These are phyloP conservation scores for Aphanoascus verrucosus DNA, from an alignment of 2,329 filamentous ascomycete genomes.

Conservation along the genomic window DNA sequence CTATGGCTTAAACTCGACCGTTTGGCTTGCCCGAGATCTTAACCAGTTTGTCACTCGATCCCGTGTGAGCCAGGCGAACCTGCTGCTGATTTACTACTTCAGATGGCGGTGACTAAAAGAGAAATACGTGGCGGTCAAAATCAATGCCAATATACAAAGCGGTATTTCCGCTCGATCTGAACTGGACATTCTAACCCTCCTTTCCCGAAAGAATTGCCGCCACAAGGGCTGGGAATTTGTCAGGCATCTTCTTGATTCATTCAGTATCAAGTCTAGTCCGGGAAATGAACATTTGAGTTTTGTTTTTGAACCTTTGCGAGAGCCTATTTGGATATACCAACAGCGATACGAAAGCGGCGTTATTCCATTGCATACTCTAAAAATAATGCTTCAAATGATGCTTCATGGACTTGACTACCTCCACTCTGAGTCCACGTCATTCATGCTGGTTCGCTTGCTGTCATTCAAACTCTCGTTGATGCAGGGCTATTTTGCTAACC, in stretches of 20 bases:
- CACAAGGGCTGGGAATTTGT: slow-evolving; percentile 26
- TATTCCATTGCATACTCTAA: slow-evolving; percentile 26
- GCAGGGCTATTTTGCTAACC: slow-evolving; percentile 9
- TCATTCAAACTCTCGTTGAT: background rate
- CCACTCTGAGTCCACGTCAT: slow-evolving; percentile 34
- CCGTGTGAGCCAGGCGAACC: background rate
- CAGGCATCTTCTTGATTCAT: slow-evolving; percentile 25
- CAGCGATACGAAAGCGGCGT: slow-evolving; percentile 19
- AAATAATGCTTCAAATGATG: slow-evolving; percentile 27
- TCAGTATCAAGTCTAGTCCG: slow-evolving; percentile 18
- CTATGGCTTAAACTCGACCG: slow-evolving; percentile 34
- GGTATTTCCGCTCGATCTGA: slow-evolving; percentile 17
- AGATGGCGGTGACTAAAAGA: slow-evolving; percentile 23
- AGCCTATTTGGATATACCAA: slow-evolving; percentile 27
- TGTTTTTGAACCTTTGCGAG: slow-evolving; percentile 30
- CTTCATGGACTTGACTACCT: slow-evolving; percentile 36
- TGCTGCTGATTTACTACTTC: slow-evolving; percentile 8
- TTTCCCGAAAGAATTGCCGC: slow-evolving; percentile 19
- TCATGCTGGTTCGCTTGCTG: slow-evolving; percentile 29
- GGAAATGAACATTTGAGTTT: slow-evolving; percentile 25
- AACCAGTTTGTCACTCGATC: background rate
- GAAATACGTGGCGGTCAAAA: slow-evolving; percentile 28
- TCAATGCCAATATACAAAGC: slow-evolving; percentile 19
- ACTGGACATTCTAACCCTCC: slow-evolving; percentile 22
- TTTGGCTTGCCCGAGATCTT: slow-evolving; percentile 22